Evolutionary conservation across 768 basidiomycete species (phyloP).

Genomic region (Agrocybe pediades): DNA sequence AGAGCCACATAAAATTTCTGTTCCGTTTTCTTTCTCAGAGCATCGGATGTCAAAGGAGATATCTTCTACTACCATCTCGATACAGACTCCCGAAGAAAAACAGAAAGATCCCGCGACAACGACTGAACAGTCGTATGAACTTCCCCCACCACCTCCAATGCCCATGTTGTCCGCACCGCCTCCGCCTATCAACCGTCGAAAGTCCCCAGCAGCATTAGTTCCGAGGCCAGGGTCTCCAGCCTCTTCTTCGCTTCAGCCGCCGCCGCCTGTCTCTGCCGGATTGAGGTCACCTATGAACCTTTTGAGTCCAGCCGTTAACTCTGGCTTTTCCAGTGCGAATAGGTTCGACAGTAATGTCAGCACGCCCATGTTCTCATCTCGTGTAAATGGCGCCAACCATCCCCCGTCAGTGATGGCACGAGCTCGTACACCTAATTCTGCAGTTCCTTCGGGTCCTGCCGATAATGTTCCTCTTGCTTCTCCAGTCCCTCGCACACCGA

Average conservation of each 20-base stretch:
- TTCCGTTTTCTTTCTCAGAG: constrained; percentile 31
- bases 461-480: constrained; percentile 30
- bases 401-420: constrained; percentile 20
- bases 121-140: constrained; percentile 3
- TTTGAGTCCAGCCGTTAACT: constrained; percentile 14
- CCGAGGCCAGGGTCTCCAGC: constrained; percentile 15
- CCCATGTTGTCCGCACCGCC: constrained; percentile 29
- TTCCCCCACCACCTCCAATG: constrained; percentile 27
- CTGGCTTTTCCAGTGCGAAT: constrained; percentile 12
- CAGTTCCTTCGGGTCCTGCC: constrained; percentile 23
- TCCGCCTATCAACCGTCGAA: constrained; percentile 27
- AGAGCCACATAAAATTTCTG: constrained; percentile 25
- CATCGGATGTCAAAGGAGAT: constrained; percentile 33
- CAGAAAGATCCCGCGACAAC: constrained; percentile 6
- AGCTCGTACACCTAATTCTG: constrained; percentile 30
- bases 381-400: constrained; percentile 12
- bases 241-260: constrained; percentile 17
- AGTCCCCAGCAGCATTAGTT: constrained; percentile 26
- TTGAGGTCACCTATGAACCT: constrained; percentile 15
- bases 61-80: constrained; percentile 12
- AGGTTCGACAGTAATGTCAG: constrained; percentile 14
- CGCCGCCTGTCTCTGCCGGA: constrained; percentile 16
- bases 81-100: constrained; percentile 10
- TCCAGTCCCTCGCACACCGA: constrained; percentile 34
- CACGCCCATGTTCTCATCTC: constrained; percentile 14